These are phyloP conservation scores for Jaminaea rosea DNA, from an alignment of 1,284 basidiomycete genomes.

Conservation along the genomic window DNA sequence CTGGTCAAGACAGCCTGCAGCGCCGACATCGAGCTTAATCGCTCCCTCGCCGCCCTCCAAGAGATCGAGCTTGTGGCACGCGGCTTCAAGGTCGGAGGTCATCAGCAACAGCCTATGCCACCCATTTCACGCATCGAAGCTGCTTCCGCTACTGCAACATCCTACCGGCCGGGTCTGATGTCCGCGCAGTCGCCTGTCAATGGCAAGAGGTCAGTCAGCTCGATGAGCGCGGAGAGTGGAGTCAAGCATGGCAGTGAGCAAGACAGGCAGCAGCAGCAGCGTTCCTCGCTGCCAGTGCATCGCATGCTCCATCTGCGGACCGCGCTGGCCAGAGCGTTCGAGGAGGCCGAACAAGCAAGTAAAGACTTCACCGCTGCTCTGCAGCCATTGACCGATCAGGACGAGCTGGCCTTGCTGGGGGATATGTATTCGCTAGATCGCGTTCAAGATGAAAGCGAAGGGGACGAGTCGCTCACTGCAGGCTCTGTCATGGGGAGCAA, in stretches of 20 bases:
- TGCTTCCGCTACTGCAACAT: neutral
- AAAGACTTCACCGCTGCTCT: slow-evolving; percentile 6
- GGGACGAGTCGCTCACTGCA: no score
- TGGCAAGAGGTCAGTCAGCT: no score
- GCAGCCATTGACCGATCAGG: slow-evolving; percentile 16
- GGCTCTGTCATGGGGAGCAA: no score
- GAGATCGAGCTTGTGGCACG: slow-evolving; percentile 43
- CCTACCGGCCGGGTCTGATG: slow-evolving; percentile 13
- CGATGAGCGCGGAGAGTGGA: no score
- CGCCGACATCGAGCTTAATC: slow-evolving; percentile 32
- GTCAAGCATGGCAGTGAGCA: neutral
- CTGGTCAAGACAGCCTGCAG: slow-evolving; percentile 26
- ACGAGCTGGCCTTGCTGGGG: slow-evolving; percentile 24
- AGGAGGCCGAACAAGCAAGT: slow-evolving; percentile 16
- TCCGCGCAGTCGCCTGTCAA: no score
- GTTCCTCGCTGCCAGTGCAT: no score
- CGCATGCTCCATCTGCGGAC: slow-evolving; percentile 6
- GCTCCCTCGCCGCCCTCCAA: slow-evolving; percentile 38
- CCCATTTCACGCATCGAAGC: slow-evolving; percentile 45
- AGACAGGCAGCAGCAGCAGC: neutral
- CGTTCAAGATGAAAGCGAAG: no score
- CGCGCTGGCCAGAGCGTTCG: slow-evolving; percentile 3
- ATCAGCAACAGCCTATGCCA: slow-evolving; percentile 28
- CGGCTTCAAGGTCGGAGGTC: slow-evolving; percentile 28
- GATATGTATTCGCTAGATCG: slow-evolving; percentile 34